These are phyloP conservation scores for Ceratobasidium sp. DNA, from an alignment of 1,284 basidiomycete species.

Conservation along the genomic window DNA sequence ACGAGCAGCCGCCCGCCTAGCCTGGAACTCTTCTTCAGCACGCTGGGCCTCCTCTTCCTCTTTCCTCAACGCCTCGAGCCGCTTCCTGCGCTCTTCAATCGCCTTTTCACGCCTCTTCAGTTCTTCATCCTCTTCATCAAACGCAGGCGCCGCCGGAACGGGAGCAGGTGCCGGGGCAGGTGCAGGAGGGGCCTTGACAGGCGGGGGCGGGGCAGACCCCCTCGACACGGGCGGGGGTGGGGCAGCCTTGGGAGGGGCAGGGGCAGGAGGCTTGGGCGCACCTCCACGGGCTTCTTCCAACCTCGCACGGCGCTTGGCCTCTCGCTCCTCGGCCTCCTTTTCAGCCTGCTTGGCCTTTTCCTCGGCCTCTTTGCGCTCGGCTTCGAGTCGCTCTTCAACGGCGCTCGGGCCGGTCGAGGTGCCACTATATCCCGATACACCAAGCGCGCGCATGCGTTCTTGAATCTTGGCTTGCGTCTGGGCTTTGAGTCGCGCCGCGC, in stretches of 20 bases:
- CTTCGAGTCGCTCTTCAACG: conserved; percentile 80
- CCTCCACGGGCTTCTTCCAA: conserved; percentile 68
- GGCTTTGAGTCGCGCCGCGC: conserved; percentile 77
- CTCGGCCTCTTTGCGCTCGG: conserved; percentile 86
- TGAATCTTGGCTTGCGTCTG: conserved; percentile 86
- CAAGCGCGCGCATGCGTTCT: conserved; percentile 87
- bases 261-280: conserved; percentile 49
- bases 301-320: conserved; percentile 69
- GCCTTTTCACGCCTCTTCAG: conserved; percentile 68
- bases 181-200: conserved; percentile 47
- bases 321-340: conserved; percentile 77
- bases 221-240: conserved; percentile 49
- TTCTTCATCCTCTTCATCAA: conserved; percentile 64
- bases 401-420: conserved; percentile 50
- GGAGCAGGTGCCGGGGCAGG: conserved; percentile 45
- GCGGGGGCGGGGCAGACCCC: conserved; percentile 49
- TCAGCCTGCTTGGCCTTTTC: conserved; percentile 78
- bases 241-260: too few relatives aligned
- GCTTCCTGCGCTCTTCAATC: conserved; percentile 67
- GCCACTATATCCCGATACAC: conserved; percentile 61
- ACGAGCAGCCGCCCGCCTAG: conserved; percentile 52
- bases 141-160: conserved; percentile 46
- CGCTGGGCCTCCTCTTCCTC: conserved; percentile 72
- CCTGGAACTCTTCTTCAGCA: conserved; percentile 66
- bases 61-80: conserved; percentile 69